Evolutionary conservation across 1,139 yeast species (phyloP), one percentile per base, ranked within the genome.

Genomic region (Saccharomyces hybrid): DNA sequence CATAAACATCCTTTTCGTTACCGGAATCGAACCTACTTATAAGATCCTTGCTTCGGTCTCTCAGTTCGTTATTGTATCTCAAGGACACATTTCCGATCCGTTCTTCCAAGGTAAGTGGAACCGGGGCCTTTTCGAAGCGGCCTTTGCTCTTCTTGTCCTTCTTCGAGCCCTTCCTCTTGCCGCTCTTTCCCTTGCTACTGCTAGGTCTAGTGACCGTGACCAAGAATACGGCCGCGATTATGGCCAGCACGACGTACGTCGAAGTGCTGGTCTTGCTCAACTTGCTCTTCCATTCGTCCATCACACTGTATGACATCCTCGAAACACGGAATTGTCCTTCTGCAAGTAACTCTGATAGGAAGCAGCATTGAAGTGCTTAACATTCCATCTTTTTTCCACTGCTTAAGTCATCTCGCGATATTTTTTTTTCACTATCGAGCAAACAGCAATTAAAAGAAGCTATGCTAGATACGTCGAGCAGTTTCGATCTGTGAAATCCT

Each of bases 1-100:
- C 78, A 65, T 80, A 84, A 49, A 75, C 73, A 73, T 28, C 64
- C 57, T 57, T 72, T 61, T 71, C 79, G 66, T 44, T 59, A 11
- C 49, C 47, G 6, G 61, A 51, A 42, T 66, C 61, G 53, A 57
- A 68, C 3, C 55, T 54, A 27, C 56, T 62, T 11, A 61, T 31
- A 14, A 66, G 55, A 29, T 55, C 53, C 11, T 52, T 50, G 16
- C 68, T 58, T 5, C 66, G 64, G 1, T 52, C 55, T 50, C 60
- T 60, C 55, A 61, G 68, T 29, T 67, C 69, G 11, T 60, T 59
- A 13, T 60, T 56, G 51, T 62, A 68, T 53, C 64, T 63, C 26
- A 55, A 44, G 13, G 56, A 53, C 8, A 68, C 66, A 42, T 58
- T 61, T n/a, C 61, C 64, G 32, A 69, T 62, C 31, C 59, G 57